Evolutionary conservation across 1,139 yeast species (phyloP), one percentile per base, ranked within the genome.

Genomic region (Yamadazyma aaseri): DNA sequence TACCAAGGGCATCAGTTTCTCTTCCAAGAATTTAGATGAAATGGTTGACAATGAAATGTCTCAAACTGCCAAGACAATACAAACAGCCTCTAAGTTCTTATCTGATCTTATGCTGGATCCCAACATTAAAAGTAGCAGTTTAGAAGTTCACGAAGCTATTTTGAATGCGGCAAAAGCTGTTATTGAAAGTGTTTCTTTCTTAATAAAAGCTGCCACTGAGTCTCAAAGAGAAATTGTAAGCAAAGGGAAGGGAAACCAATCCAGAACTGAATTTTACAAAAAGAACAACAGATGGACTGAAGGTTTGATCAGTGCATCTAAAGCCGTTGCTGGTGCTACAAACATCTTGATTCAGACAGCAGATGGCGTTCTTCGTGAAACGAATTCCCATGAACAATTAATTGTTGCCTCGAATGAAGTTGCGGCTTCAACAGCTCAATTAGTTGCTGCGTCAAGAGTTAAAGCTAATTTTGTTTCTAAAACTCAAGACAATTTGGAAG

Each of bases 271-370:
- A 26, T 89, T 83, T 55, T 89, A 89, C 63, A 86, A 83, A 56
- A 86, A 86, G 60, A 86, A 89, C 56, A 87, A 81, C 55, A 73
- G 95, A 51, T 87, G 97, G 97, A 86, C 96, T 1, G 96, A 89
- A 59, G 97, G 97, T 23, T 76, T 87, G 37, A 81, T 89, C 26
- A 85, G 95, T 44, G 96, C 96, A 10, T 87, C 96, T 2, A 83
- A 85, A 50, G 84, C 94, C 0, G 95, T 89, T 31, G 96, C 95
- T 3, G 81, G 80, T 3, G 79, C 96, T 0, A 87, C 96, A 3
- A 84, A 82, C 48, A 69, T 83, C 20, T 71, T 87, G 47, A 87
- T 87, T 40, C 79, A 79, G 45, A 84, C 89, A 17, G 95, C 96
- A 0, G 95, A 87, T 60, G 95, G 95, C 14, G 89, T 86, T 12